Evolutionary conservation across 129 eudicot genomes (phyloP).

Genomic region (Scalesia atractyloides): DNA sequence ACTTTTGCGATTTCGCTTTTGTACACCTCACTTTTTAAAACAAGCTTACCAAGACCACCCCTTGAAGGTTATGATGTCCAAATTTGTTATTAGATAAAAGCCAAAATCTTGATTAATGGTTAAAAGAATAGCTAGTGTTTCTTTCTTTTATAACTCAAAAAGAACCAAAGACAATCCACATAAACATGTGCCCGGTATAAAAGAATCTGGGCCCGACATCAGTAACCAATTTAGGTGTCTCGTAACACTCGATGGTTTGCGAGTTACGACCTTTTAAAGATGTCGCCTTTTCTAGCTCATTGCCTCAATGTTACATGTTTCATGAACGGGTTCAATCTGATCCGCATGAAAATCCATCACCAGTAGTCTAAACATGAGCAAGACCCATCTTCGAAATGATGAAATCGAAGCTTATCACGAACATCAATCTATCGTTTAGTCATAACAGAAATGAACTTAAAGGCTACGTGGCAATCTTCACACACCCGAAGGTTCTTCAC

Average conservation of each 20-base stretch:
- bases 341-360: conserved; percentile 31
- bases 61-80: too few species aligned
- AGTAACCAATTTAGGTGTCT: not conserved
- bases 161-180: not conserved
- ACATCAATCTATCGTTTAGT: conserved; percentile 51
- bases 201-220: not conserved
- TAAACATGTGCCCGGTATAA: not conserved
- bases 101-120: conserved; percentile 19
- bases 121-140: not conserved
- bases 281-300: not conserved
- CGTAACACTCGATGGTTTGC: not conserved
- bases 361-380: conserved; percentile 66
- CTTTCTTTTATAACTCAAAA: not conserved
- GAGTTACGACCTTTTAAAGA: not conserved
- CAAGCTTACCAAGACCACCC: too few species aligned
- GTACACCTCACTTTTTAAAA: too few species aligned
- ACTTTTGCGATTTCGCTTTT: too few species aligned
- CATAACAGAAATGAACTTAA: conserved; percentile 53
- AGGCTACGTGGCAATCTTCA: conserved; percentile 63
- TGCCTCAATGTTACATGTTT: not conserved
- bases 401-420: conserved; percentile 75
- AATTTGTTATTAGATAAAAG: not conserved
- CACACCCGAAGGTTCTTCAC: conserved; percentile 70
- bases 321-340: not conserved
- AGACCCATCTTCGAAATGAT: conserved; percentile 58